Evolutionary conservation across 768 basidiomycete species (phyloP), one percentile per base, ranked within the genome.

Genomic region (Boletus sensibilis): DNA sequence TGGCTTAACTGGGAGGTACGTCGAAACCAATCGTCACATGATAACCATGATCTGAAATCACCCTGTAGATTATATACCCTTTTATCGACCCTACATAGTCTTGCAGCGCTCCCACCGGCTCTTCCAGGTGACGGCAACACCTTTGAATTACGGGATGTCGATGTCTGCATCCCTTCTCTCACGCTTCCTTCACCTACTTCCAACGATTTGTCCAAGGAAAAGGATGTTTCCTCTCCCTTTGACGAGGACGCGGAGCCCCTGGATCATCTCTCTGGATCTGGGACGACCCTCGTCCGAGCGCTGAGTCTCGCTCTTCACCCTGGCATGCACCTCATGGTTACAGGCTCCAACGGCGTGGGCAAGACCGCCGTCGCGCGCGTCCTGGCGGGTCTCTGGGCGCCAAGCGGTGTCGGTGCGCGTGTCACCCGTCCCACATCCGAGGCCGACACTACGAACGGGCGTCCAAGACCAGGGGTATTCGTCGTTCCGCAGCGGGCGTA

Each of bases 401-500:
- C 86, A 3, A 73, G 75, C 13, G 80, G 76, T 33, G 27, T 56
- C n/a, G 61, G 48, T 34, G 70, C 74, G 2, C 56, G 58, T 8
- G 64, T 81, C 34, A 66, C 56, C 42, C 72, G 76, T 11, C 77
- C 69, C 13, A 56, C 56, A 0, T 31, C 66, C 12, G 45, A 55
- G 11, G 18, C 9, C 10, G 66, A 71, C 66, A 34, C 74, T 61
- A 43, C 69, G 60, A 62, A 71, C 64, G 68, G 77, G 56, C 74
- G 77, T 63, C 41, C 42, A 4, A 55, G 58, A 18, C 55, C 76
- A 13, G 84, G 85, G 20, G 79, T 90, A n/a, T 87, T 92, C 58
- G 85, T 97, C 53, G 82, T 98, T 3, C 96, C 96, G 5, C 96
- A 98, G 72, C 78, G 95, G 14, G 87, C 94, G 23, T 98, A 98